phyloP scores from a whole-genome alignment of 257 asterid genomes.

The Coffea eugenioides region DNA sequence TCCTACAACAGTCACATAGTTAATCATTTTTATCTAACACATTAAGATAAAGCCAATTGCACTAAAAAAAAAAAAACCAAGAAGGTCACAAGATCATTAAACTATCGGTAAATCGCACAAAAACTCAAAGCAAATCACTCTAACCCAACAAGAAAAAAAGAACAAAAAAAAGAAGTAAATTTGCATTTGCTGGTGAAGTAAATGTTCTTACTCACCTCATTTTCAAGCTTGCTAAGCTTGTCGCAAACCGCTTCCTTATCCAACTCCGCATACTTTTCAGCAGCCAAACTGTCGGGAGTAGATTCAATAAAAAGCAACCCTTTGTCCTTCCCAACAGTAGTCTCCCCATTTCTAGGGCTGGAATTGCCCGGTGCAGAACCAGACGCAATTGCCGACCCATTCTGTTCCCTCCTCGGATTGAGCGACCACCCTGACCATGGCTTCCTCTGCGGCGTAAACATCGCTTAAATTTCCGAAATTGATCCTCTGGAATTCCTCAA shows the following conservation, averaged over 20 bases:
- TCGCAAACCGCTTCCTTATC: slow-evolving; percentile 51
- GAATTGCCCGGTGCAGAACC: slow-evolving; percentile 37
- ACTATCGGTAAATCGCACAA: background rate
- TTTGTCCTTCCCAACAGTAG: slow-evolving; percentile 47
- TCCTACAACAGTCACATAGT: background rate
- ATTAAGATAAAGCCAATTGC: background rate
- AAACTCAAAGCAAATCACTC: slow-evolving; percentile 11
- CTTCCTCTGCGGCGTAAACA: slow-evolving; percentile 75
- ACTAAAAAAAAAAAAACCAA: background rate
- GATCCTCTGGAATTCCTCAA: slow-evolving; percentile 1
- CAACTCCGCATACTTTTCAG: slow-evolving; percentile 41
- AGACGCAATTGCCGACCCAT: slow-evolving; percentile 45
- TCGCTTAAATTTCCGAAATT: slow-evolving; percentile 22
- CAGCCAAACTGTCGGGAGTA: slow-evolving; percentile 8
- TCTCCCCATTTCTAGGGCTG: slow-evolving; percentile 41
- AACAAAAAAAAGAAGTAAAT: background rate
- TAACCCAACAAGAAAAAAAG: background rate
- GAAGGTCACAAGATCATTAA: slow-evolving; percentile 12
- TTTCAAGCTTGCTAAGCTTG: slow-evolving; percentile 60
- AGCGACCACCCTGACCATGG: slow-evolving; percentile 54
- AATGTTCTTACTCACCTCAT: slow-evolving; percentile 50
- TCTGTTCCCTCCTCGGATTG: slow-evolving; percentile 62
- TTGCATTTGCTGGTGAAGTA: background rate
- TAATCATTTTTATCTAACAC: background rate
- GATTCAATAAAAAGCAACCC: slow-evolving; percentile 31